Percentiles rank a stretch among this genome's conserved stretches.
Conservation (phyloP, 495 filamentous ascomycete genomes). For the Xylaria intraflava region DNA sequence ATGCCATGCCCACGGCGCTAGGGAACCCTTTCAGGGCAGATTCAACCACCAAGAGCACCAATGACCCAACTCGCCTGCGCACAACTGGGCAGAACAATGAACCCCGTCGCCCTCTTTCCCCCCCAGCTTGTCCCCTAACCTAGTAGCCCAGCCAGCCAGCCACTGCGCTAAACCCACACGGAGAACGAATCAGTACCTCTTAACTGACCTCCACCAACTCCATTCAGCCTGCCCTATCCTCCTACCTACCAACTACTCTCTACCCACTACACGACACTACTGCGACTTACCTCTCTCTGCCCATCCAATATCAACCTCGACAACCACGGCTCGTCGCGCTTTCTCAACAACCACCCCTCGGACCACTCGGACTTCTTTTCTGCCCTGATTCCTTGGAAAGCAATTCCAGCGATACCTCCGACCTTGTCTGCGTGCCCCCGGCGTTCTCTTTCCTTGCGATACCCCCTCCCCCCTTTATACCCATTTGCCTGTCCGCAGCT, state of each 20-base stretch:
- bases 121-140: background rate
- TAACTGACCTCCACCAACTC: constrained; percentile 8
- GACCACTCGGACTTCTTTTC: background rate
- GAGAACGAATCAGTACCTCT: constrained; percentile 7
- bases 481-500: constrained; percentile 27
- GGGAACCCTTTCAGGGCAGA: too few species aligned
- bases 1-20: too few species aligned
- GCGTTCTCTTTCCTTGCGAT: constrained; percentile 20
- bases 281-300: constrained; percentile 5
- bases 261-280: background rate
- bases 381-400: constrained; percentile 7
- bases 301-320: constrained; percentile 3
- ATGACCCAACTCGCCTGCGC: too few species aligned
- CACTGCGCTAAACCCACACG: constrained; percentile 6
- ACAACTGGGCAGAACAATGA: too few species aligned
- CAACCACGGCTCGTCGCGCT: constrained; percentile 13
- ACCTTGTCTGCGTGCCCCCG: constrained; percentile 2
- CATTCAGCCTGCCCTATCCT: constrained; percentile 1
- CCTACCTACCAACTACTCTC: background rate
- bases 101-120: too few species aligned
- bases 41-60: too few species aligned
- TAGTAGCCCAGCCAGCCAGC: constrained; percentile 1
- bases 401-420: background rate
- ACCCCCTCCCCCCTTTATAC: constrained; percentile 27
- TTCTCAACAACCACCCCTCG: constrained; percentile 3